These are phyloP conservation scores for Tylopilus sp. DNA, from an alignment of 768 basidiomycete species.

Conservation along the genomic window DNA sequence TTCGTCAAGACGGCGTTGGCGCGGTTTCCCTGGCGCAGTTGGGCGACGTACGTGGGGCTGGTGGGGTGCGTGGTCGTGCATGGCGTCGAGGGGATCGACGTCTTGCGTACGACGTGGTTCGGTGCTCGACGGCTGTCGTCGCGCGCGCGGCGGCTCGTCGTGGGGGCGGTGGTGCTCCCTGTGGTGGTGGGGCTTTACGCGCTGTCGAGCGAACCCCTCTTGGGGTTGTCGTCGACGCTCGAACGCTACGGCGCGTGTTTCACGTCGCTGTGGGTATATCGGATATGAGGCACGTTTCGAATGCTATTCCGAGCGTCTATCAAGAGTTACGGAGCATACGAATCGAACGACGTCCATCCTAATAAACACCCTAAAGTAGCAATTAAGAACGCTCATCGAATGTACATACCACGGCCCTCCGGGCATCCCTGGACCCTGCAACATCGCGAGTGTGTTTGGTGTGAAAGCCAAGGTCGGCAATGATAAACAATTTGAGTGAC, in stretches of 20 bases:
- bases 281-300: slow-evolving; percentile 36
- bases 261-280: slow-evolving; percentile 44
- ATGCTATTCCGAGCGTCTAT: too few species aligned
- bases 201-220: slow-evolving; percentile 55
- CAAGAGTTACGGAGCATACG: too few species aligned
- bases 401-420: too few species aligned
- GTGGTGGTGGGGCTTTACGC: slow-evolving; percentile 54
- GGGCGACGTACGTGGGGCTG: slow-evolving; percentile 61
- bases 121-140: slow-evolving; percentile 14
- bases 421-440: too few species aligned
- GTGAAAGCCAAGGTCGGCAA: too few species aligned
- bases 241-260: slow-evolving; percentile 45
- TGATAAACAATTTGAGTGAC: too few species aligned
- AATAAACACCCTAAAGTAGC: too few species aligned
- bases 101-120: slow-evolving; percentile 50
- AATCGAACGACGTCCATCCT: too few species aligned
- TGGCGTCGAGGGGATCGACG: slow-evolving; percentile 53
- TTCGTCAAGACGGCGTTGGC: slow-evolving; percentile 73
- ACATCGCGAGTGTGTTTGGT: too few species aligned
- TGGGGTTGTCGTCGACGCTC: slow-evolving; percentile 49
- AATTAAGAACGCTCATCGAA: too few species aligned
- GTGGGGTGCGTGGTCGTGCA: slow-evolving; percentile 57
- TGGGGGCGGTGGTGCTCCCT: slow-evolving; percentile 43
- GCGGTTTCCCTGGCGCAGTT: slow-evolving; percentile 59
- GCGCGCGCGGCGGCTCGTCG: slow-evolving; percentile 27